phyloP scores from a whole-genome alignment of 2,329 filamentous ascomycete species.

The Didymella pomorum region DNA sequence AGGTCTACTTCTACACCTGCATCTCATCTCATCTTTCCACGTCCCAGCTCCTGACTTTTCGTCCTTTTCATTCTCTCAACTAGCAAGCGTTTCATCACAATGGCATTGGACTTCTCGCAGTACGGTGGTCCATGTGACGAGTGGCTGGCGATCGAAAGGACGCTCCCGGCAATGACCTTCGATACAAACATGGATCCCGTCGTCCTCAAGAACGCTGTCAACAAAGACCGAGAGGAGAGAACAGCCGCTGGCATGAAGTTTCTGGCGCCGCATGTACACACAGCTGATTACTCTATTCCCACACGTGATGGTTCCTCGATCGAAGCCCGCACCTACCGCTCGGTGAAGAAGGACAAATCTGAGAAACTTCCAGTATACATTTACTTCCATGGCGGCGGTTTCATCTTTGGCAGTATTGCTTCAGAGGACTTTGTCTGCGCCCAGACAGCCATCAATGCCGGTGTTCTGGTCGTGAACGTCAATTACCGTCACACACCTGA shows the following conservation, averaged over 20 bases:
- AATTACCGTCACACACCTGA: conserved; percentile 69
- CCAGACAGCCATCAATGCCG: conserved; percentile 54
- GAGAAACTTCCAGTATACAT: conserved; percentile 60
- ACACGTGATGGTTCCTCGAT: conserved; percentile 57
- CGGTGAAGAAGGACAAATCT: conserved; percentile 41
- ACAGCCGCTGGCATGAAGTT: conserved; percentile 31
- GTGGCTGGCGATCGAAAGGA: conserved; percentile 45
- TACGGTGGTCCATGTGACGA: conserved; percentile 44
- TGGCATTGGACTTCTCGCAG: conserved; percentile 37
- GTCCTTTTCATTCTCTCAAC: not conserved
- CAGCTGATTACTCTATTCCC: conserved; percentile 42
- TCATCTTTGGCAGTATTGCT: conserved; percentile 62
- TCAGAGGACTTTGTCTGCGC: conserved; percentile 64
- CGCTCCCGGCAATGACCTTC: conserved; percentile 34
- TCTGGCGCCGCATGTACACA: conserved; percentile 34
- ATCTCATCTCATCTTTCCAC: not conserved
- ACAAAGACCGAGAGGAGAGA: conserved; percentile 32
- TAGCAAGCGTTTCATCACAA: conserved; percentile 1
- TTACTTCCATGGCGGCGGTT: conserved; percentile 63
- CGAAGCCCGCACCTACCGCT: conserved; percentile 59
- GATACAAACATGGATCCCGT: conserved; percentile 31
- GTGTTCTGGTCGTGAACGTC: conserved; percentile 61
- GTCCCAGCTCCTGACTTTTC: not conserved
- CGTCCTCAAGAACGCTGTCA: conserved; percentile 28
- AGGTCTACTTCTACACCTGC: not conserved